These are phyloP conservation scores for Sclerospora graminicola DNA, from an alignment of 352 stramenopile genomes.

Conservation along the genomic window DNA sequence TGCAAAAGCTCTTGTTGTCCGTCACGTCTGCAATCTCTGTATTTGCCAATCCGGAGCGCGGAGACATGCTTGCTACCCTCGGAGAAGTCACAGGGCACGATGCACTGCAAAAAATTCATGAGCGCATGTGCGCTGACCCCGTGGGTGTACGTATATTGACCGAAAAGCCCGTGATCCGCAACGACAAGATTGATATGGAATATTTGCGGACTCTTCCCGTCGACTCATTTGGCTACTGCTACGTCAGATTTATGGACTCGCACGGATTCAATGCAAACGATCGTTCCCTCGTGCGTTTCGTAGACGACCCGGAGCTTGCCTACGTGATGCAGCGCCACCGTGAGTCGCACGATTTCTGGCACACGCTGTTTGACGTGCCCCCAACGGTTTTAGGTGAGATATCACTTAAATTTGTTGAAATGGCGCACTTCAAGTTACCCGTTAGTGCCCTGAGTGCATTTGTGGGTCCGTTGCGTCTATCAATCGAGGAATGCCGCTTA, in stretches of 20 bases:
- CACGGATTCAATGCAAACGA: constrained; percentile 89
- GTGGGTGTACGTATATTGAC: constrained; percentile 83
- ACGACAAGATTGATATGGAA: constrained; percentile 59
- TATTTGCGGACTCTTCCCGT: constrained; percentile 52
- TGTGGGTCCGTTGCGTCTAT: constrained; percentile 80
- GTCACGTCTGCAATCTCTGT: constrained; percentile 84
- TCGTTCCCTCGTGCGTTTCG: constrained; percentile 72
- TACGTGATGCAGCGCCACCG: constrained; percentile 95
- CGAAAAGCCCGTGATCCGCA: constrained; percentile 80
- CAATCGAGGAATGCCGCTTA: constrained; percentile 56
- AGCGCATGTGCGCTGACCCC: constrained; percentile 79
- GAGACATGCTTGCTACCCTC: constrained; percentile 91
- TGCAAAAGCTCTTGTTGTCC: constrained; percentile 84
- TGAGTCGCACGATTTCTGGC: constrained; percentile 94
- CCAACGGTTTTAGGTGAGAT: constrained; percentile 94
- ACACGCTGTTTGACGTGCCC: constrained; percentile 91
- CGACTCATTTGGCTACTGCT: constrained; percentile 85
- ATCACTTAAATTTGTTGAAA: constrained; percentile 95
- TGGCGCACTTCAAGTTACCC: constrained; percentile 93
- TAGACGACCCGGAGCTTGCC: constrained; percentile 90
- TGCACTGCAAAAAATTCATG: constrained; percentile 77
- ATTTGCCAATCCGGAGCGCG: constrained; percentile 87
- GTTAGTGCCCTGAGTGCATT: constrained; percentile 89
- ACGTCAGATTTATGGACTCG: constrained; percentile 85
- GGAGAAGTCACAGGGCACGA: constrained; percentile 89